Percentiles rank a stretch among this genome's conserved stretches.
Conservation (phyloP, 2,329 filamentous ascomycete species). For the Aaosphaeria pasadenensis region DNA sequence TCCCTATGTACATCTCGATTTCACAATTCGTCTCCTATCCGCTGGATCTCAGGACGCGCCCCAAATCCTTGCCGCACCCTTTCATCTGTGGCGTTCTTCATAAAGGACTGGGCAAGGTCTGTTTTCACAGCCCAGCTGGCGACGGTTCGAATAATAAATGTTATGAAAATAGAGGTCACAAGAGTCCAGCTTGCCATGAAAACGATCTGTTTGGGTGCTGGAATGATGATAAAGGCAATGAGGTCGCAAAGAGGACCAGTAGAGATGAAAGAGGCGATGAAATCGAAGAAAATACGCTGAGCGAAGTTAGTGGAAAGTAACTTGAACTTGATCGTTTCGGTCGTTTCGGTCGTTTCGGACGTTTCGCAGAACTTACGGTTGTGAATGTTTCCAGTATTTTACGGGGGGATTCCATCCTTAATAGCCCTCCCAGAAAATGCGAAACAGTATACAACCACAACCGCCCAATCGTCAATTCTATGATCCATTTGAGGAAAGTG, state of each 20-base stretch:
- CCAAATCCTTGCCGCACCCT: too few relatives aligned
- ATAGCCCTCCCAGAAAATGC: not conserved
- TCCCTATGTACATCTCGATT: too few relatives aligned
- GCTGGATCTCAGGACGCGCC: too few relatives aligned
- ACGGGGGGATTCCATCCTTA: not conserved
- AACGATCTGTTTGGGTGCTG: slow-evolving; percentile 12
- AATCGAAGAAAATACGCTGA: not conserved
- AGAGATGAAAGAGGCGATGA: slow-evolving; percentile 2
- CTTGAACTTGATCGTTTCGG: too few relatives aligned
- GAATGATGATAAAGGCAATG: slow-evolving; percentile 7
- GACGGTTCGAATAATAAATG: slow-evolving; percentile 4
- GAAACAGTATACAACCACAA: slow-evolving; percentile 1
- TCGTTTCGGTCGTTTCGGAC: too few relatives aligned
- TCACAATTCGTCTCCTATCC: too few relatives aligned
- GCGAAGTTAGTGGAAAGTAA: not conserved
- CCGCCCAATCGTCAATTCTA: slow-evolving; percentile 10
- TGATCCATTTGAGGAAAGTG: slow-evolving; percentile 13
- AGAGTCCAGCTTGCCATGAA: slow-evolving; percentile 7
- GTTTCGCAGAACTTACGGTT: not conserved
- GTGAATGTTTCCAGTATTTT: not conserved
- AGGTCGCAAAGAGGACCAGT: slow-evolving; percentile 4
- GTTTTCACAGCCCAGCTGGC: slow-evolving; percentile 11
- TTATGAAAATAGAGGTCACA: slow-evolving; percentile 1
- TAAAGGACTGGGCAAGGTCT: slow-evolving; percentile 1
- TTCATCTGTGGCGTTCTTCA: slow-evolving; percentile 5